A percentile compares a stretch with the other conserved stretches of the same genome.
Evolutionary conservation across 2,329 filamentous ascomycete genomes (phyloP).

Genomic region (Diaporthe ampelina): DNA sequence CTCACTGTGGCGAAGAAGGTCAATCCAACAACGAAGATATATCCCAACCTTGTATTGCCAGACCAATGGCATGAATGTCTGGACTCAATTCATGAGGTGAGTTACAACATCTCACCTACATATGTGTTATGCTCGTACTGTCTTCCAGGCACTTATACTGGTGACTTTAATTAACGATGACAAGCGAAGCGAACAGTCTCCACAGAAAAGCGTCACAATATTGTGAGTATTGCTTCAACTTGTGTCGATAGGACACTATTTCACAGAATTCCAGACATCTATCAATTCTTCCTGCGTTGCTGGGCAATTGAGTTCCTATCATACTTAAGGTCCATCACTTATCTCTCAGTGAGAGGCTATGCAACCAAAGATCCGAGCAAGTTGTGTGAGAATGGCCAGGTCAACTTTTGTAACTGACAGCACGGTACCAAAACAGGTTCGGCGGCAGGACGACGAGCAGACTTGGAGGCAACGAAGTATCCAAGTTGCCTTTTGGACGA

Average conservation of each 20-base stretch:
- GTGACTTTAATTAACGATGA: not conserved
- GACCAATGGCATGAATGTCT: slow-evolving; percentile 6
- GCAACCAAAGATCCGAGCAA: not conserved
- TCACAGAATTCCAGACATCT: no score
- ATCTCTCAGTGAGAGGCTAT: not conserved
- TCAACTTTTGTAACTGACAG: not conserved
- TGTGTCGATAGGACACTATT: not conserved
- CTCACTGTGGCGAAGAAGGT: not conserved
- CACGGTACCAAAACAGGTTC: not conserved
- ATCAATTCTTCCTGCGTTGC: not conserved
- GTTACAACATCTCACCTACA: not conserved
- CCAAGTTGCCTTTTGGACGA: slow-evolving; percentile 9
- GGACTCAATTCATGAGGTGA: not conserved
- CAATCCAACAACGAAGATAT: not conserved
- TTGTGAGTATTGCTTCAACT: not conserved
- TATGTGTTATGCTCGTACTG: not conserved
- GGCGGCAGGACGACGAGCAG: not conserved
- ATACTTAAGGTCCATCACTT: not conserved
- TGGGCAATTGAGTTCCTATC: not conserved
- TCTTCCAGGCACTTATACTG: not conserved
- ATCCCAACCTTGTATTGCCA: not conserved
- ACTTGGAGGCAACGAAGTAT: slow-evolving; percentile 1
- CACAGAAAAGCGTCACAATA: not conserved
- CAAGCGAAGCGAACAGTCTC: not conserved
- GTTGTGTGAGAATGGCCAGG: no score